phyloP scores from a whole-genome alignment of 176 grass and related monocot species.

The Paspalum notatum region DNA sequence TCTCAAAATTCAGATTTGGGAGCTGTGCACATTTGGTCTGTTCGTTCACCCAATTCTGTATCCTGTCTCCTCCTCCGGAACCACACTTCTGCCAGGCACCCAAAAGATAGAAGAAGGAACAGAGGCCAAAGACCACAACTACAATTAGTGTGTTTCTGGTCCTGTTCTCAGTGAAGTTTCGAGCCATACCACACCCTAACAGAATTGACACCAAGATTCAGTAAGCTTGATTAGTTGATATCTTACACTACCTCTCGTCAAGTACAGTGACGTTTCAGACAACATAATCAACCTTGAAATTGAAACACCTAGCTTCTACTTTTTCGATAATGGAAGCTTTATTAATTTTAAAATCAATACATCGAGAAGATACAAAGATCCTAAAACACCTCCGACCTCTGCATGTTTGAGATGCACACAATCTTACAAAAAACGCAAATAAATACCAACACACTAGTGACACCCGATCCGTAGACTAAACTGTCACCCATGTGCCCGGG shows the following conservation, averaged over 20 bases:
- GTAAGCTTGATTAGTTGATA: neutral
- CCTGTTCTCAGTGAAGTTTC: conserved; percentile 55
- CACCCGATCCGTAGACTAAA: no score
- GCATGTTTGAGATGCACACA: no score
- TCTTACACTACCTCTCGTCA: neutral
- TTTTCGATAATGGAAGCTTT: no score
- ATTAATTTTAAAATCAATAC: no score
- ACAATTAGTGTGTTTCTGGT: conserved; percentile 59
- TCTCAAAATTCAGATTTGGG: conserved; percentile 69
- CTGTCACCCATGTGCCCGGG: no score
- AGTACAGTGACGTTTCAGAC: no score
- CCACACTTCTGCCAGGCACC: conserved; percentile 72
- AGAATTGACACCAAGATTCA: conserved; percentile 33
- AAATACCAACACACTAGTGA: no score
- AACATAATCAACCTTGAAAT: no score
- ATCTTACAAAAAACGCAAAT: no score
- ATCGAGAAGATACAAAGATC: no score
- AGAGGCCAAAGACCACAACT: conserved; percentile 58
- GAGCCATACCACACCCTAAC: conserved; percentile 57
- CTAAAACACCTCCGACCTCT: no score
- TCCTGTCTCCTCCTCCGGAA: conserved; percentile 71
- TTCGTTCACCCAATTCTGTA: conserved; percentile 62
- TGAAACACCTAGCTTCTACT: no score
- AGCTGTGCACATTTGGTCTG: conserved; percentile 64
- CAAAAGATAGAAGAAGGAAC: conserved; percentile 80